Conservation (phyloP, 805 yeast genomes). For the Saturnispora sanitii region DNA sequence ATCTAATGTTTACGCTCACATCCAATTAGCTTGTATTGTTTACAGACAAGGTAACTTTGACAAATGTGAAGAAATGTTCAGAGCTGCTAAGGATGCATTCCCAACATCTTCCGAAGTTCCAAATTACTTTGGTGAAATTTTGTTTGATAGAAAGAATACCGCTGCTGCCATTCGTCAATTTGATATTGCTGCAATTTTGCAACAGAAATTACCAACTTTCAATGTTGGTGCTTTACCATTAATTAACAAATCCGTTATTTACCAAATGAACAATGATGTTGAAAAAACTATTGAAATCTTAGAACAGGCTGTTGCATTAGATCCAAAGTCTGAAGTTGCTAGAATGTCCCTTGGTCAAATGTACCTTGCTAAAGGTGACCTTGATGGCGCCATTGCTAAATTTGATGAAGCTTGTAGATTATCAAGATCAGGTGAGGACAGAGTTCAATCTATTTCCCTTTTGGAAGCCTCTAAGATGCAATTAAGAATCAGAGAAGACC, state of each 20-base stretch:
- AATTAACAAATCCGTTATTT: conserved; percentile 75
- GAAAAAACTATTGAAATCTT: conserved; percentile 56
- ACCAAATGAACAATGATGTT: conserved; percentile 46
- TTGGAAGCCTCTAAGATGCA: conserved; percentile 93
- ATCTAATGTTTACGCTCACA: conserved; percentile 70
- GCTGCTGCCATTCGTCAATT: conserved; percentile 72
- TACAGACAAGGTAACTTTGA: conserved; percentile 63
- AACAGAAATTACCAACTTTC: conserved; percentile 54
- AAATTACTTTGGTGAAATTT: conserved; percentile 90
- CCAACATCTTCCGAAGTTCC: conserved; percentile 87
- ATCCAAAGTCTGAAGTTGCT: conserved; percentile 85
- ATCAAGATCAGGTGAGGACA: conserved; percentile 79
- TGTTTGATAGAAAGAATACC: conserved; percentile 70
- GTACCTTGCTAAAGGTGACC: conserved; percentile 71
- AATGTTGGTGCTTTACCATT: conserved; percentile 85
- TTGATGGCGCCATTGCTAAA: conserved; percentile 69
- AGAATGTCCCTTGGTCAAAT: conserved; percentile 87
- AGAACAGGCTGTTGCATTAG: conserved; percentile 67
- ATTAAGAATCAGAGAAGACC: conserved; percentile 63
- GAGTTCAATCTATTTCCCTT: conserved; percentile 80
- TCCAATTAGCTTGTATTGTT: conserved; percentile 86
- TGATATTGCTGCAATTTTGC: conserved; percentile 77
- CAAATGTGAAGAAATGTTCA: conserved; percentile 53
- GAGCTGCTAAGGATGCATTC: conserved; percentile 61
- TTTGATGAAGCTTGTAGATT: conserved; percentile 77